These are phyloP conservation scores for Eucalyptus tenuipes DNA, from an alignment of 345 rosid species.

Conservation along the genomic window DNA sequence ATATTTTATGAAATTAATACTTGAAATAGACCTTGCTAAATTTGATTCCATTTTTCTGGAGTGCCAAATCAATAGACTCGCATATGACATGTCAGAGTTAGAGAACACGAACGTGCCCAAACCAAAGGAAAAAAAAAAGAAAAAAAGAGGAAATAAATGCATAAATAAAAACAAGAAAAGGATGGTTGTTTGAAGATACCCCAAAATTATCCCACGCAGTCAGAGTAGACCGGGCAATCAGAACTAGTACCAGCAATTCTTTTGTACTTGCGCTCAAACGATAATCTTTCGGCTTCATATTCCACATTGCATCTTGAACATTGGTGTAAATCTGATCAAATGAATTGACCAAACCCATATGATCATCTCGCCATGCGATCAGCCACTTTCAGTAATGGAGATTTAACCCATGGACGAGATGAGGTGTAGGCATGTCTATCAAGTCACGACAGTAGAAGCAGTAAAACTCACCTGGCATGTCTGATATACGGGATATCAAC, in stretches of 20 bases:
- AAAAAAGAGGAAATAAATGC: too few relatives aligned
- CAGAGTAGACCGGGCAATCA: neutral
- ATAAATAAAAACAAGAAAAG: neutral
- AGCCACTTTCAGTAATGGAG: neutral
- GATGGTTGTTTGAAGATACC: neutral
- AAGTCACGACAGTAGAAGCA: neutral
- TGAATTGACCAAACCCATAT: neutral
- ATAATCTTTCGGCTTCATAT: neutral
- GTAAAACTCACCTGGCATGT: neutral
- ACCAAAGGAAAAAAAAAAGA: too few relatives aligned
- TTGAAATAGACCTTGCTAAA: neutral
- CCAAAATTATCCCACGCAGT: neutral
- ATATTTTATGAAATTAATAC: too few relatives aligned
- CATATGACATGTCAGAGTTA: neutral
- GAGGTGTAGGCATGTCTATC: neutral
- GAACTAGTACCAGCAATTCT: neutral
- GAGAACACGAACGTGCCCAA: neutral
- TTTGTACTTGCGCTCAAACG: neutral
- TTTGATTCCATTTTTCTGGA: neutral
- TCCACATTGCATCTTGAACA: neutral
- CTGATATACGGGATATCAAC: neutral
- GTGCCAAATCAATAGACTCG: neutral
- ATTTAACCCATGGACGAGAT: neutral
- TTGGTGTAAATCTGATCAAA: neutral
- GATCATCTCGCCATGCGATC: neutral